A percentile compares a stretch with the other conserved stretches of the same genome.
Conservation (phyloP, 2,329 filamentous ascomycete species). For the Fusarium austroafricanum region DNA sequence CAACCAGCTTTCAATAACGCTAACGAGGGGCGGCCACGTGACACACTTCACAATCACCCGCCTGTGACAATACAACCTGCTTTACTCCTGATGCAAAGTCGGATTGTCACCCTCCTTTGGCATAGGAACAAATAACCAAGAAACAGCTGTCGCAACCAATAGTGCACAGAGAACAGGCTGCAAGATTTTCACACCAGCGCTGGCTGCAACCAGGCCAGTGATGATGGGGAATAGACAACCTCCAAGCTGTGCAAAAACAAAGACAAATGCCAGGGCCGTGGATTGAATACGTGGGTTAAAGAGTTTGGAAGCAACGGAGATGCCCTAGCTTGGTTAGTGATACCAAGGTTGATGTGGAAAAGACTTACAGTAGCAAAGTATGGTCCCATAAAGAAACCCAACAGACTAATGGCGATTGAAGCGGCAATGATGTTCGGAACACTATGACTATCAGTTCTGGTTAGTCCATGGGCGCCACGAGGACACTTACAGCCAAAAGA, state of each 20-base stretch:
- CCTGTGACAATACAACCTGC: no score
- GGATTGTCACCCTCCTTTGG: slow-evolving; percentile 49
- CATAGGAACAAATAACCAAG: slow-evolving; percentile 59
- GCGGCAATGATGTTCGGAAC: slow-evolving; percentile 60
- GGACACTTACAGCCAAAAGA: slow-evolving; percentile 67
- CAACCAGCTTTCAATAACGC: no score
- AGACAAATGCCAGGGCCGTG: slow-evolving; percentile 61
- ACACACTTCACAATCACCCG: no score
- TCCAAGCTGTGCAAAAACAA: slow-evolving; percentile 67
- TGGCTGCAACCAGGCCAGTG: slow-evolving; percentile 62
- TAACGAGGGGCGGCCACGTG: no score
- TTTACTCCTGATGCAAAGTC: slow-evolving; percentile 51
- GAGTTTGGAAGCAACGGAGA: slow-evolving; percentile 64
- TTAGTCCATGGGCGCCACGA: no score
- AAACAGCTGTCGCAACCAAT: slow-evolving; percentile 58
- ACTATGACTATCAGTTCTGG: slow-evolving; percentile 36
- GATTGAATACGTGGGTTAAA: slow-evolving; percentile 55
- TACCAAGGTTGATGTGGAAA: fast-evolving
- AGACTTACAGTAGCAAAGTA: slow-evolving; percentile 65
- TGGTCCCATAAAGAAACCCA: slow-evolving; percentile 69
- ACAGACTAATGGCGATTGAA: slow-evolving; percentile 63
- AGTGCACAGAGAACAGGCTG: slow-evolving; percentile 64
- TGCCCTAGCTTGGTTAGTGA: slow-evolving; percentile 53
- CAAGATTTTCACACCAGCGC: slow-evolving; percentile 59
- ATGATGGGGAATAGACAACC: slow-evolving; percentile 66